Evolutionary conservation across 2,329 filamentous ascomycete species (phyloP).

Genomic region (Fusarium anthophilum): DNA sequence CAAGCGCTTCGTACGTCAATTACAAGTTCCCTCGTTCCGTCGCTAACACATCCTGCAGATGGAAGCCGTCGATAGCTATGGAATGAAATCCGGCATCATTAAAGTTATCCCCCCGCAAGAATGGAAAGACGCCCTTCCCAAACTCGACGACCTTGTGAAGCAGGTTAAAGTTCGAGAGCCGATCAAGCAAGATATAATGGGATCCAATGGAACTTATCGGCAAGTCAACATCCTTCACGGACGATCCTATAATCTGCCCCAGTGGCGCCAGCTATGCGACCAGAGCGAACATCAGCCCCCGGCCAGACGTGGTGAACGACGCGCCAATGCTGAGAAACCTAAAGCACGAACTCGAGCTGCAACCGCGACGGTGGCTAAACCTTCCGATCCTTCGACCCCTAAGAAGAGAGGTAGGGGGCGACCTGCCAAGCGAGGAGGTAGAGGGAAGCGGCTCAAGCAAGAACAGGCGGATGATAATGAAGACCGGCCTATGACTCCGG

Average conservation of each 20-base stretch:
- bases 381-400: slow-evolving; percentile 46
- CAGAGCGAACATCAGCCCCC: slow-evolving; percentile 97
- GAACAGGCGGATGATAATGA: slow-evolving; percentile 54
- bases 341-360: slow-evolving; percentile 54
- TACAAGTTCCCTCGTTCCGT: neutral
- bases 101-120: slow-evolving; percentile 94
- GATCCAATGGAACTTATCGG: slow-evolving; percentile 92
- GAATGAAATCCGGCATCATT: slow-evolving; percentile 97
- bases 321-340: slow-evolving; percentile 67
- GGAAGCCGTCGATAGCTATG: slow-evolving; percentile 88
- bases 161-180: slow-evolving; percentile 94
- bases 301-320: slow-evolving; percentile 84
- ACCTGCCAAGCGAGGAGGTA: slow-evolving; percentile 48
- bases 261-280: slow-evolving; percentile 94
- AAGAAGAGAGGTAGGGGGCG: slow-evolving; percentile 55
- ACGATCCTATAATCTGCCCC: slow-evolving; percentile 93
- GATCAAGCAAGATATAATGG: slow-evolving; percentile 98
- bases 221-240: slow-evolving; percentile 98
- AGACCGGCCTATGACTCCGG: slow-evolving; percentile 67
- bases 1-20: slow-evolving; percentile 78
- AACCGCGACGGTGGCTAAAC: slow-evolving; percentile 46
- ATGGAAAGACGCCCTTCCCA: slow-evolving; percentile 85
- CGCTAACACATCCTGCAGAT: slow-evolving; percentile 59
- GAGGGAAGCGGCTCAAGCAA: slow-evolving; percentile 51
- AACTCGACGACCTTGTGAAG: slow-evolving; percentile 87